Base-by-base conservation (phyloP, 2,329 filamentous ascomycete species). In the Orbilia brochopaga region DNA sequence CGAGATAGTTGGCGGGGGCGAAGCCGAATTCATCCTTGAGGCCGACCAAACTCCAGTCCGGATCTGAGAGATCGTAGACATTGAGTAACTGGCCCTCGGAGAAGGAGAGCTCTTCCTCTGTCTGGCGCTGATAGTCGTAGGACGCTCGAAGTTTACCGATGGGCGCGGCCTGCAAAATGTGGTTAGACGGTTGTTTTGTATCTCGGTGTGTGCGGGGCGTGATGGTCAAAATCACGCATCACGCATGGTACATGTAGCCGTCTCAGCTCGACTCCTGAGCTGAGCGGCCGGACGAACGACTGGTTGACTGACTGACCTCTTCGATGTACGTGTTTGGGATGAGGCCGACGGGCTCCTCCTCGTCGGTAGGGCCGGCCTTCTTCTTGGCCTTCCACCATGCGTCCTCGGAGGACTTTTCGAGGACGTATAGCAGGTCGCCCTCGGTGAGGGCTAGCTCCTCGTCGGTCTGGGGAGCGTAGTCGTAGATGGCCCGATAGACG, bases 381-480 rank as follows among this genome's bases (percentile, higher is more conserved):
- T 95, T 96, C 83, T 96, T 96, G 53, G 90, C 91, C 80, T 88
- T 94, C 94, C 94, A 97, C 94, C 94, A 97, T 79, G 91, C 87
- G 79, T 90, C 88, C 15, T 90, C 87, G 56, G 81, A 79, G 74
- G 87, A 89, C 82, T 95, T 95, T 77, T 96, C 91, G 65, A 96
- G 81, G 66, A 97, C 84, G 80, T 92, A 97, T 69, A 97, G 86
- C 74, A 97, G 79, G 80, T 97, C 93, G 69, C 92, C 92, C 78
- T 97, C 92, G 63, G 82, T 83, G 77, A 97, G 90, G 74, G 88
- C 85, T 73, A 97, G 85, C 85, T 97, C 93, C 75, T 90, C 90
- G 77, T 91, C 89, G 76, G 87, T 88, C 80, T 95, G 91, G 74
- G 93, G 91, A 79, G 85, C 84, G 83, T 97, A 97, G 82, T 96